Evolutionary conservation across 306 rosid genomes (phyloP).

Genomic region (Casuarina glauca): DNA sequence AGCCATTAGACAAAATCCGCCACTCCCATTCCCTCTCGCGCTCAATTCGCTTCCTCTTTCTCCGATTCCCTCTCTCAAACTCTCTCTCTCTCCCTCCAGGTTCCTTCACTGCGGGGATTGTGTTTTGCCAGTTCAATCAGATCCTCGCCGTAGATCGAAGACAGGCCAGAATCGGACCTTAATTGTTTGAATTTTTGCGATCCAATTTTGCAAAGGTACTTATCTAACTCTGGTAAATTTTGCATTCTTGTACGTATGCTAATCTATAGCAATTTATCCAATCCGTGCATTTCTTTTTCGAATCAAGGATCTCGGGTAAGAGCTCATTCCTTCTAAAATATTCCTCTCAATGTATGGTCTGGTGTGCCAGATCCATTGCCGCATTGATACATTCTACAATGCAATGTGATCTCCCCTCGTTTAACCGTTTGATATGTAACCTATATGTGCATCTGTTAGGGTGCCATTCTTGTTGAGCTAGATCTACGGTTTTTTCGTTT

Average conservation of each 20-base stretch:
- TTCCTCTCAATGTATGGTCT: slow-evolving; percentile 4
- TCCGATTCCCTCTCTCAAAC: neutral
- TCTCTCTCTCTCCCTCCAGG: slow-evolving; percentile 22
- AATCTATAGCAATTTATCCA: slow-evolving; percentile 16
- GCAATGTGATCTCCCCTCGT: slow-evolving; percentile 18
- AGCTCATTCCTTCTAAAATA: neutral
- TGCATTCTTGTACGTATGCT: slow-evolving; percentile 1
- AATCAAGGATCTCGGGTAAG: slow-evolving; percentile 16
- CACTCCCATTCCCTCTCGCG: slow-evolving; percentile 50
- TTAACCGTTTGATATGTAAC: slow-evolving; percentile 8
- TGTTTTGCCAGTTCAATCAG: slow-evolving; percentile 20
- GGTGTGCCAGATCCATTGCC: slow-evolving; percentile 21
- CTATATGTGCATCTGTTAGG: slow-evolving; percentile 1
- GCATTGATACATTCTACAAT: slow-evolving; percentile 15
- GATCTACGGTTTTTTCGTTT: slow-evolving; percentile 33
- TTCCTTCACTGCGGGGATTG: slow-evolving; percentile 20
- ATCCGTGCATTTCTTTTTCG: slow-evolving; percentile 10
- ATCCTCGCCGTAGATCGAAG: slow-evolving; percentile 23
- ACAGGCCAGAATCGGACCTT: slow-evolving; percentile 14
- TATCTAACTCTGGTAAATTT: slow-evolving; percentile 2
- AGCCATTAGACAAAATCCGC: slow-evolving; percentile 41
- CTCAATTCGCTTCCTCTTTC: slow-evolving; percentile 52
- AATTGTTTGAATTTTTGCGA: slow-evolving; percentile 3
- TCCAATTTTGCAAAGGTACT: slow-evolving; percentile 27
- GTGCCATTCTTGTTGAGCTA: slow-evolving; percentile 26